Percentiles rank a stretch among this genome's conserved stretches.
phyloP scores from a whole-genome alignment of 2,329 filamentous ascomycete species.

The Aspergillus niger region DNA sequence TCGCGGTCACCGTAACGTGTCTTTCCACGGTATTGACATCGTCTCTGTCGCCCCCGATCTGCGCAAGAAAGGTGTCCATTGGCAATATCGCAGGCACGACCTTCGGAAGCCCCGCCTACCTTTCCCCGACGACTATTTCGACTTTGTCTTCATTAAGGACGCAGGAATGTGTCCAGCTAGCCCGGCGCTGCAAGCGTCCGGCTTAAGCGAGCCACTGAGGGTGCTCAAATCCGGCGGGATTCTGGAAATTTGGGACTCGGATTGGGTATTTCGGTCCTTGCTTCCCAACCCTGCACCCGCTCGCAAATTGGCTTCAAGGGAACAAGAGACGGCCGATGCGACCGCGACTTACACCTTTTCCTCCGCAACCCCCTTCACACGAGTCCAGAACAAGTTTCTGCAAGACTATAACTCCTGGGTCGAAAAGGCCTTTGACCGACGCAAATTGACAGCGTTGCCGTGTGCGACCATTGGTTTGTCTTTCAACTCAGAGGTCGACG shows the following conservation, averaged over 20 bases:
- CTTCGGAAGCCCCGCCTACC: conserved; percentile 74
- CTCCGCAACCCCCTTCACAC: conserved; percentile 77
- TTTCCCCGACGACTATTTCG: conserved; percentile 77
- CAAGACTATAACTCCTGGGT: conserved; percentile 84
- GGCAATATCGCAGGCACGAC: conserved; percentile 88
- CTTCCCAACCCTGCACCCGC: conserved; percentile 71
- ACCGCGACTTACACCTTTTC: conserved; percentile 83
- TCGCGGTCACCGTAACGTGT: conserved; percentile 67
- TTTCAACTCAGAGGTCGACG: conserved; percentile 77
- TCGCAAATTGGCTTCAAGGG: conserved; percentile 59
- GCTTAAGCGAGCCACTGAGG: conserved; percentile 74
- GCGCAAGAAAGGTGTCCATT: conserved; percentile 74
- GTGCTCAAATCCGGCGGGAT: conserved; percentile 75
- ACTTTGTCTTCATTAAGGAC: conserved; percentile 87
- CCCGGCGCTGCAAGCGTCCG: conserved; percentile 53
- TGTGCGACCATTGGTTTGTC: conserved; percentile 76
- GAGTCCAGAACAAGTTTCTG: conserved; percentile 78
- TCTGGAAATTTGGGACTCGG: conserved; percentile 87
- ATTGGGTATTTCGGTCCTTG: conserved; percentile 80
- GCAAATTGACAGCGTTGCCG: conserved; percentile 71
- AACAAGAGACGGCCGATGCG: conserved; percentile 64
- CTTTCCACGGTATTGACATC: conserved; percentile 81
- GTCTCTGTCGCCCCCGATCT: conserved; percentile 69
- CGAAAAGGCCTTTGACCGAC: conserved; percentile 70
- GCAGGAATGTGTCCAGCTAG: conserved; percentile 68